These are phyloP conservation scores for Cyberlindnera americana DNA, from an alignment of 805 yeast species.

Conservation along the genomic window DNA sequence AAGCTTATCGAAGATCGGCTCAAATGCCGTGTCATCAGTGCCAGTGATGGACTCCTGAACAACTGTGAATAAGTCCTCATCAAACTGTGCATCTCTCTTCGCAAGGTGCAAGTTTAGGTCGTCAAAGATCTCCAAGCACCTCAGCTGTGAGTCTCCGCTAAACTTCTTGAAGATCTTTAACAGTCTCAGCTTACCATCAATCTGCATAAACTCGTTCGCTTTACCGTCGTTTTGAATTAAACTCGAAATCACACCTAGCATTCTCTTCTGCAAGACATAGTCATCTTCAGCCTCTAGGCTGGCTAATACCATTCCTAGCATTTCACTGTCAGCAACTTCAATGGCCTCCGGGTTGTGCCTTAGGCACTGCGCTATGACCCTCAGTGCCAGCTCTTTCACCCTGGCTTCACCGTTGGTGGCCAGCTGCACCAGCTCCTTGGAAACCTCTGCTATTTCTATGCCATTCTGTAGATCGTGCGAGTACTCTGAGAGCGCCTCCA, in stretches of 20 bases:
- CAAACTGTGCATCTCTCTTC: constrained; percentile 16
- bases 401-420: too few species aligned
- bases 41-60: constrained; percentile 26
- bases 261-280: constrained; percentile 40
- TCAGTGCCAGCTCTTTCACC: constrained; percentile 48
- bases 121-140: constrained; percentile 44
- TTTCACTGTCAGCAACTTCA: constrained; percentile 28
- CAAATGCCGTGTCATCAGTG: constrained; percentile 39
- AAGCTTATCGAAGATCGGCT: constrained; percentile 38
- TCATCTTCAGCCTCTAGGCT: constrained; percentile 20
- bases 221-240: constrained; percentile 38
- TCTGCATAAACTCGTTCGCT: constrained; percentile 19
- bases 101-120: constrained; percentile 31
- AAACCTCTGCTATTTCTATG: constrained; percentile 39
- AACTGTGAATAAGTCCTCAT: constrained; percentile 13
- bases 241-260: constrained; percentile 50
- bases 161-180: constrained; percentile 24
- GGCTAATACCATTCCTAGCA: constrained; percentile 10
- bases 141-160: constrained; percentile 29
- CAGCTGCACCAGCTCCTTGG: too few species aligned
- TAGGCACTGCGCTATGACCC: constrained; percentile 63
- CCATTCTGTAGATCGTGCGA: constrained; percentile 69
- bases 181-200: constrained; percentile 24
- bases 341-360: constrained; percentile 71
- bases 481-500: constrained; percentile 49